Percentiles rank a stretch among this genome's conserved stretches.
Evolutionary conservation across 2,329 filamentous ascomycete species (phyloP).

Genomic region (Sordariomycetes sp.): DNA sequence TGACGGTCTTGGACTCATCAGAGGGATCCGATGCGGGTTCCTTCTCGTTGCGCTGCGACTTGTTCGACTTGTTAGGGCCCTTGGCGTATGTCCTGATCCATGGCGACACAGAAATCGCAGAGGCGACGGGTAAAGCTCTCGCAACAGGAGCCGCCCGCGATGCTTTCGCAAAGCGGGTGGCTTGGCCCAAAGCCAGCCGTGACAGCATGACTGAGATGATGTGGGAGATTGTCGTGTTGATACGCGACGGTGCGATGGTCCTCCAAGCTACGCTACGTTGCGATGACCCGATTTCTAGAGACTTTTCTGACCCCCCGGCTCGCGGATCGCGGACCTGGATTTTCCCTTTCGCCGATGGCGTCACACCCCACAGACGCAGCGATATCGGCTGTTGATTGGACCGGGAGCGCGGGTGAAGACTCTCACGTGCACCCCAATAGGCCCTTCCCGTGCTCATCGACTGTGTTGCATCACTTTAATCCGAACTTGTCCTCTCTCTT

Average conservation of each 20-base stretch:
- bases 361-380: slow-evolving; percentile 1
- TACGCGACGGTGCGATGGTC: not conserved
- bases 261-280: too few species aligned
- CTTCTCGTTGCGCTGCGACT: not conserved
- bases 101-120: slow-evolving; percentile 11
- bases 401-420: not conserved
- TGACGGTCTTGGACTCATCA: slow-evolving; percentile 7
- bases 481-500: not conserved
- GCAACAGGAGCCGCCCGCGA: slow-evolving; percentile 1
- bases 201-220: slow-evolving; percentile 26
- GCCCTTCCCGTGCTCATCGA: not conserved
- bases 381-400: not conserved
- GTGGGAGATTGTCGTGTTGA: not conserved
- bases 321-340: slow-evolving; percentile 1
- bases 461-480: not conserved
- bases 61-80: slow-evolving; percentile 7
- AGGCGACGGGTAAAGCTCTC: slow-evolving; percentile 11
- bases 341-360: slow-evolving; percentile 4
- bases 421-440: slow-evolving; percentile 2
- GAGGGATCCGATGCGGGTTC: slow-evolving; percentile 8
- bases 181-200: slow-evolving; percentile 21
- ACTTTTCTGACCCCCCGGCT: too few species aligned
- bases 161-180: slow-evolving; percentile 19
- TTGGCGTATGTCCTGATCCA: slow-evolving; percentile 19
- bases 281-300: too few species aligned